These are phyloP conservation scores for Podaxis mareebaensis DNA, from an alignment of 768 basidiomycete species.

Conservation along the genomic window DNA sequence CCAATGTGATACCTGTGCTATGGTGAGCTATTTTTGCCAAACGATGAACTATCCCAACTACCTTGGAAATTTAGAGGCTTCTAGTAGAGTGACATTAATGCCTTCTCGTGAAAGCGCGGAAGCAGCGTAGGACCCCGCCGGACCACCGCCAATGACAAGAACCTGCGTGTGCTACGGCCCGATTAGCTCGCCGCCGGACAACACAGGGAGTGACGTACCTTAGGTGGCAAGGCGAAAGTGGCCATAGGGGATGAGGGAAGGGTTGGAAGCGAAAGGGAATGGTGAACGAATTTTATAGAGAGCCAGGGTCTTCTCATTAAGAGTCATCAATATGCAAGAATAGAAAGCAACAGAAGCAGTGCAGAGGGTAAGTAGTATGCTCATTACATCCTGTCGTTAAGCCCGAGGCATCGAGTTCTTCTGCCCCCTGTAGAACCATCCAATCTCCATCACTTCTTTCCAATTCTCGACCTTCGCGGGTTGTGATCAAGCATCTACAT, in stretches of 20 bases:
- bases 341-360: constrained; percentile 7
- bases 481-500: constrained; percentile 13
- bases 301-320: constrained; percentile 7
- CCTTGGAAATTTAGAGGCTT: constrained; percentile 57
- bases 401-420: constrained; percentile 14
- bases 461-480: constrained; percentile 15
- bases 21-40: constrained; percentile 3
- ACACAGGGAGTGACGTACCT: constrained; percentile 22
- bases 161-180: constrained; percentile 39
- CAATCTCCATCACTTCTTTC: constrained; percentile 16
- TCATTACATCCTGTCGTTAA: constrained; percentile 15
- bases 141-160: constrained; percentile 53
- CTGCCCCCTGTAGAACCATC: constrained; percentile 16
- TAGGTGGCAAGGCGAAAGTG: constrained; percentile 31
- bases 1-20: constrained; percentile 52
- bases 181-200: constrained; percentile 3
- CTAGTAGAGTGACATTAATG: constrained; percentile 51
- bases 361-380: constrained; percentile 14
- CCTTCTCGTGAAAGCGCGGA: constrained; percentile 58
- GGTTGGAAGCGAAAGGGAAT: constrained; percentile 16
- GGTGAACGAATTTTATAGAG: constrained; percentile 12
- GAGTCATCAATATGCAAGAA: constrained; percentile 10
- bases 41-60: constrained; percentile 16
- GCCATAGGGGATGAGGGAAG: constrained; percentile 27
- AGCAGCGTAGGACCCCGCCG: constrained; percentile 58